phyloP scores from a whole-genome alignment of 345 rosid species.

The Cardamine resedifolia region DNA sequence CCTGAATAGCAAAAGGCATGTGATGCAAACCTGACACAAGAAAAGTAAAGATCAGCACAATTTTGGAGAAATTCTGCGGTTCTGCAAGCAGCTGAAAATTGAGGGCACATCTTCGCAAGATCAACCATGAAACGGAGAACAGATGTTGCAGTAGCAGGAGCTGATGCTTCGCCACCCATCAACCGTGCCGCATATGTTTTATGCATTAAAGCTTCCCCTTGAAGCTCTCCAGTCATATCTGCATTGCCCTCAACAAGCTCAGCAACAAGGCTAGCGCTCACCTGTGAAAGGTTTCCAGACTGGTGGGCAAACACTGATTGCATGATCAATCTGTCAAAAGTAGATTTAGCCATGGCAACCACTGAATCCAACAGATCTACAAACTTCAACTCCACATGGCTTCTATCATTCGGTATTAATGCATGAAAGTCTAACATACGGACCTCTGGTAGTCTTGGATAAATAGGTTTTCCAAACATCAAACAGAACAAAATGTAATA shows the following conservation, averaged over 20 bases:
- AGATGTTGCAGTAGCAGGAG: conserved; percentile 94
- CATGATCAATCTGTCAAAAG: conserved; percentile 79
- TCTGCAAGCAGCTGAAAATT: conserved; percentile 86
- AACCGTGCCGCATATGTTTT: conserved; percentile 94
- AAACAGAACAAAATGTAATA: conserved; percentile 89
- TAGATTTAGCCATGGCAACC: conserved; percentile 80
- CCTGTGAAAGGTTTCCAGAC: conserved; percentile 78
- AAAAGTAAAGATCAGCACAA: conserved; percentile 87
- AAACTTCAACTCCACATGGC: conserved; percentile 69
- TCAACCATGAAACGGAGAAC: conserved; percentile 96
- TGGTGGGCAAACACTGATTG: conserved; percentile 79
- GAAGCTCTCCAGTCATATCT: conserved; percentile 89
- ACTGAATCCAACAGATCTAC: conserved; percentile 85
- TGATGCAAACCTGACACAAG: conserved; percentile 79
- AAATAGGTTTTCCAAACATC: conserved; percentile 82
- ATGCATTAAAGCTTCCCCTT: conserved; percentile 97
- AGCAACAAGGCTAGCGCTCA: conserved; percentile 68
- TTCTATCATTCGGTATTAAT: conserved; percentile 75
- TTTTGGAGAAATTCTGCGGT: conserved; percentile 74
- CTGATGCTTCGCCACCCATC: conserved; percentile 95
- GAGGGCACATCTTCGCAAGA: conserved; percentile 86
- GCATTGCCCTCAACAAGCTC: conserved; percentile 73
- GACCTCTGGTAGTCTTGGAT: conserved; percentile 95
- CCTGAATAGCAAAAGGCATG: conserved; percentile 9
- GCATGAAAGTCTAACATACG: conserved; percentile 98